Evolutionary conservation across 306 rosid species (phyloP).

Genomic region (Canavalia gladiata): DNA sequence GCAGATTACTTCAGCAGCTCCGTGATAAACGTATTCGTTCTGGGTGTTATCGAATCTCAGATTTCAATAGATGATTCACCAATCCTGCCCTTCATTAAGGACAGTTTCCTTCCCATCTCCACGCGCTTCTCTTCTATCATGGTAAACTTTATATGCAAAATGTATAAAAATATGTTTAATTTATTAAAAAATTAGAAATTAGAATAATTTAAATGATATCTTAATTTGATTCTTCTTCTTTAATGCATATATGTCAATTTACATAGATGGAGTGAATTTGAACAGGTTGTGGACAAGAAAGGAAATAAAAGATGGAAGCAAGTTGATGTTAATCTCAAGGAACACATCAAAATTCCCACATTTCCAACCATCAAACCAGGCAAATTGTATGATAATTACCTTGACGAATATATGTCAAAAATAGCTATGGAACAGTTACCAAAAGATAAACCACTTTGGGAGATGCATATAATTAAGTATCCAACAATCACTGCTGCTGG

Average conservation of each 20-base stretch:
- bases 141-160: conserved; percentile 25
- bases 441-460: conserved; percentile 56
- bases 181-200: too few species aligned
- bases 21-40: conserved; percentile 37
- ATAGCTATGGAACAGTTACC: conserved; percentile 24
- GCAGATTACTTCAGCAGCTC: conserved; percentile 49
- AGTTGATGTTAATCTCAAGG: conserved; percentile 48
- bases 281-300: conserved; percentile 36
- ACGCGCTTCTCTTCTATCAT: conserved; percentile 57
- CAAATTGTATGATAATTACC: conserved; percentile 34
- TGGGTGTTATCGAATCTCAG: conserved; percentile 56
- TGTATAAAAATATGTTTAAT: too few species aligned
- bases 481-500: conserved; percentile 56
- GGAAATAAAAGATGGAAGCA: conserved; percentile 52
- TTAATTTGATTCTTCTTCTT: too few species aligned
- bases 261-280: background rate
- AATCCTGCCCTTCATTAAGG: background rate
- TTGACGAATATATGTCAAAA: conserved; percentile 50
- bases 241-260: background rate
- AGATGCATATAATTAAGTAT: conserved; percentile 55
- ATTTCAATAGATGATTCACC: conserved; percentile 44
- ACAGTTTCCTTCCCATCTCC: conserved; percentile 49
- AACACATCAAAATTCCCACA: conserved; percentile 49
- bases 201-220: too few species aligned
- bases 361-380: conserved; percentile 31